Evolutionary conservation across 2,329 filamentous ascomycete genomes (phyloP).

Genomic region (Alternaria longipes): DNA sequence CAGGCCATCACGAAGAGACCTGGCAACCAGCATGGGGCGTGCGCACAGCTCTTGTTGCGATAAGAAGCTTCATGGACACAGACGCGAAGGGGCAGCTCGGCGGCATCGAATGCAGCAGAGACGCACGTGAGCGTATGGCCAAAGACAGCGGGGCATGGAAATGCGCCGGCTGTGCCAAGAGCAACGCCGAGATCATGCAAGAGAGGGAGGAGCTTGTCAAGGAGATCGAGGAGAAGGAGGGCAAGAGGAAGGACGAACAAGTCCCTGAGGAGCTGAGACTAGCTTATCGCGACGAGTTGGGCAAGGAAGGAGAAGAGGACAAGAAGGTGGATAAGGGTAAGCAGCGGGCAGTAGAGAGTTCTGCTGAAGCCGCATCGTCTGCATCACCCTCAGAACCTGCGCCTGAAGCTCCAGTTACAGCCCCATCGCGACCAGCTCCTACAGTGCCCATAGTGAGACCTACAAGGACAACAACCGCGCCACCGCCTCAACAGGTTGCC

Average conservation of each 20-base stretch:
- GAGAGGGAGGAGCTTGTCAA: constrained; percentile 70
- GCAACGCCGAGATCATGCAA: constrained; percentile 76
- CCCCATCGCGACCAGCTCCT: not conserved
- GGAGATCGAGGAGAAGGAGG: constrained; percentile 56
- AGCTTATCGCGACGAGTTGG: constrained; percentile 77
- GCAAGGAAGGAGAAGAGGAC: constrained; percentile 42
- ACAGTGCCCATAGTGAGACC: constrained; percentile 15
- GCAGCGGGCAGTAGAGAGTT: constrained; percentile 21
- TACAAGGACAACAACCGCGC: constrained; percentile 25
- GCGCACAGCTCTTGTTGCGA: constrained; percentile 80
- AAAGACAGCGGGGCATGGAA: constrained; percentile 70
- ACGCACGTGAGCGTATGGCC: constrained; percentile 74
- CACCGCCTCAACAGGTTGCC: constrained; percentile 27
- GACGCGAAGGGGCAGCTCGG: constrained; percentile 88
- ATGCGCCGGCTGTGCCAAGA: constrained; percentile 75
- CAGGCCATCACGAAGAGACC: constrained; percentile 94
- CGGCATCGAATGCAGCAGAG: constrained; percentile 76
- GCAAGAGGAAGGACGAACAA: constrained; percentile 54
- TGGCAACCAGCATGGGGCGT: constrained; percentile 99
- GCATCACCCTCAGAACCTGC: not conserved
- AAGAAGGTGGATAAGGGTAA: constrained; percentile 36
- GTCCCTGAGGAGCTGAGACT: constrained; percentile 68
- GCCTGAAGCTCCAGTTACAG: constrained; percentile 19
- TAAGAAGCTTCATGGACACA: constrained; percentile 93
- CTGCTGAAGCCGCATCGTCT: not conserved